Evolutionary conservation across 768 basidiomycete genomes (phyloP).

Genomic region (Pluteus cervinus): DNA sequence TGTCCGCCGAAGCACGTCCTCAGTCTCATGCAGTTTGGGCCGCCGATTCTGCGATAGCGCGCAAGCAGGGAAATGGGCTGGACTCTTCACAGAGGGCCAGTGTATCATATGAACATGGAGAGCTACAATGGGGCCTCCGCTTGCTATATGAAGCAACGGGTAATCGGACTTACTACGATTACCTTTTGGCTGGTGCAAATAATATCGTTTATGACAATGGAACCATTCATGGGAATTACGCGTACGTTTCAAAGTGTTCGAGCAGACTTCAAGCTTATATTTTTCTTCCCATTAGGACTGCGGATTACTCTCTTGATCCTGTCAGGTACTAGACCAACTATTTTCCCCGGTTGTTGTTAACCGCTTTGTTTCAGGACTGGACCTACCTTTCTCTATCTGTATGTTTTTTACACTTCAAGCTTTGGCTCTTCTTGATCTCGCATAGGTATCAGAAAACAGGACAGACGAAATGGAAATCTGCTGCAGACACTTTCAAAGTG

Average conservation of each 20-base stretch:
- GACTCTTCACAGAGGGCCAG: conserved; percentile 22
- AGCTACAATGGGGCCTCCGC: conserved; percentile 33
- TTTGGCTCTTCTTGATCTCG: neutral
- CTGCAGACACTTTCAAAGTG: conserved; percentile 26
- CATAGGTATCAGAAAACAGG: conserved; percentile 28
- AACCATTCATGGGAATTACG: conserved; percentile 31
- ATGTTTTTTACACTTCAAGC: conserved; percentile 6
- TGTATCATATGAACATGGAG: conserved; percentile 36
- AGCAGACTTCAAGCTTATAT: neutral
- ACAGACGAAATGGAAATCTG: conserved; percentile 32
- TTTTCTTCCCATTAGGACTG: conserved; percentile 14
- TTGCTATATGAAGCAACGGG: conserved; percentile 34
- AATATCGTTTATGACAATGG: conserved; percentile 34
- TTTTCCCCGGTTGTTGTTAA: neutral
- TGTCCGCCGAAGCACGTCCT: conserved; percentile 18
- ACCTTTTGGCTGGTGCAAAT: conserved; percentile 29
- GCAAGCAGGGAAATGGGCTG: conserved; percentile 38
- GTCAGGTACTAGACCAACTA: conserved; percentile 19
- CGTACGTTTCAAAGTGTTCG: conserved; percentile 16
- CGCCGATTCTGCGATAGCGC: conserved; percentile 36
- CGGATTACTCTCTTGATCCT: conserved; percentile 29
- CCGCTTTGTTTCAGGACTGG: conserved; percentile 23
- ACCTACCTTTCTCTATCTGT: conserved; percentile 34
- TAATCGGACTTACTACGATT: conserved; percentile 35
- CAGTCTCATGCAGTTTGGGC: conserved; percentile 38